Evolutionary conservation across 23 red algal genomes (phyloP).

Genomic region (Gracilaria vermiculophylla): DNA sequence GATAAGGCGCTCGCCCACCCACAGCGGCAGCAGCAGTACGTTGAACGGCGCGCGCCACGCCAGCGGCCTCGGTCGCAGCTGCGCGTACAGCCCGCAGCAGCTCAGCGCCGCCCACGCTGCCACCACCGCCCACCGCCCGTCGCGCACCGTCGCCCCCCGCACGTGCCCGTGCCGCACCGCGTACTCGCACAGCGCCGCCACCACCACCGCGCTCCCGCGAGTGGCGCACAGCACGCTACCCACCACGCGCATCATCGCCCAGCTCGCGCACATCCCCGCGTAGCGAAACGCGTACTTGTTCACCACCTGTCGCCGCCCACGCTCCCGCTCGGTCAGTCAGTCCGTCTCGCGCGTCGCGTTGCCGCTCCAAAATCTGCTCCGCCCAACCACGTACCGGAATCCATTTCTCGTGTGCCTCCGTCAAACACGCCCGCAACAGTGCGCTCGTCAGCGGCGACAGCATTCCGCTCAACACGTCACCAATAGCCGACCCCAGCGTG

Average conservation of each 20-base stretch:
- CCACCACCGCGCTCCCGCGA: slow-evolving; percentile 26
- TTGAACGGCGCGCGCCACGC: slow-evolving; percentile 33
- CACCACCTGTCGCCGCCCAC: background rate
- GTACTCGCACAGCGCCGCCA: slow-evolving; percentile 3
- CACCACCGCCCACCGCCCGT: background rate
- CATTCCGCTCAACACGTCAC: slow-evolving; percentile 16
- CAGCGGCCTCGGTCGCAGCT: slow-evolving; percentile 3
- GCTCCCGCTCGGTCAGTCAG: no score
- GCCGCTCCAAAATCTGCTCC: no score
- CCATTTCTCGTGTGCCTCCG: slow-evolving; percentile 33
- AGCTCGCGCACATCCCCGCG: slow-evolving; percentile 24
- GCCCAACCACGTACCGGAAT: slow-evolving; percentile 31
- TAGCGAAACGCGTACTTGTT: slow-evolving; percentile 48
- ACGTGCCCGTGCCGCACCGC: slow-evolving; percentile 14
- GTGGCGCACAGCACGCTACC: background rate
- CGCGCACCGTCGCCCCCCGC: background rate
- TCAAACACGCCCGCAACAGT: background rate
- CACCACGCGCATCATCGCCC: slow-evolving; percentile 38
- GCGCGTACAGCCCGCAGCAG: slow-evolving; percentile 40
- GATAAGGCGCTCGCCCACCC: background rate
- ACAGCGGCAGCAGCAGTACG: slow-evolving; percentile 42
- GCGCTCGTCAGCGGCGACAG: background rate
- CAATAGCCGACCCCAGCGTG: slow-evolving; percentile 46
- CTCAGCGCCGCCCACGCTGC: slow-evolving; percentile 17
- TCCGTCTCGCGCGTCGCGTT: no score